Conservation (phyloP, 2,329 filamentous ascomycete genomes). For the Coniosporium tulheliwenetii region DNA sequence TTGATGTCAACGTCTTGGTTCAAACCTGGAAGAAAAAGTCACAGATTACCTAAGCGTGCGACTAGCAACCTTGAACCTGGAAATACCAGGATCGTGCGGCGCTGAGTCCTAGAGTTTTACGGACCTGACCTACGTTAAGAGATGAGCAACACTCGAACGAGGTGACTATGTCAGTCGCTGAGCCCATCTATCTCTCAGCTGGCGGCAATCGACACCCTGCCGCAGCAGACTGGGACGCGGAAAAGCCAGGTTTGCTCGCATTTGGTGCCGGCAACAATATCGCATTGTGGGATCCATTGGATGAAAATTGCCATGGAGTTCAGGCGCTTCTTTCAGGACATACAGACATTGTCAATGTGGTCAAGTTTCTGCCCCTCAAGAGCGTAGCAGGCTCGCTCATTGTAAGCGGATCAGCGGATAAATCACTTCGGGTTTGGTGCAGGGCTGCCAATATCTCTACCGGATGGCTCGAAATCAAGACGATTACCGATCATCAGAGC, state of each 20-base stretch:
- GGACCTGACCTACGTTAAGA: no score
- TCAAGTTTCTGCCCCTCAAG: conserved; percentile 54
- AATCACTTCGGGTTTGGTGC: conserved; percentile 51
- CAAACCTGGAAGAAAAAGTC: no score
- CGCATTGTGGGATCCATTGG: conserved; percentile 67
- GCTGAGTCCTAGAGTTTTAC: no score
- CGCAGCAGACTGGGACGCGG: conserved; percentile 72
- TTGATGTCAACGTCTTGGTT: no score
- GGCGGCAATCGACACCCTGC: conserved; percentile 85
- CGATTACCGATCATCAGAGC: conserved; percentile 50
- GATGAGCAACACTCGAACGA: no score
- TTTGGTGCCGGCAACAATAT: conserved; percentile 84
- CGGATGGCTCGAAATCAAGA: conserved; percentile 28
- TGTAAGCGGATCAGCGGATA: conserved; percentile 70
- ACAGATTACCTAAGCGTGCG: no score
- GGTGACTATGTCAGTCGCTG: no score
- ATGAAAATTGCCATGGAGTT: conserved; percentile 40
- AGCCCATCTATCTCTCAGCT: conserved; percentile 26
- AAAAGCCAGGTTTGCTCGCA: conserved; percentile 52
- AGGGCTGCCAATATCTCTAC: conserved; percentile 9
- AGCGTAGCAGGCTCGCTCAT: conserved; percentile 40
- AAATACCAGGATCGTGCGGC: no score
- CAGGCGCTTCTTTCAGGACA: conserved; percentile 58
- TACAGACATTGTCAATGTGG: conserved; percentile 62
- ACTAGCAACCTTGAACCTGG: no score